A percentile compares a stretch with the other conserved stretches of the same genome.
Evolutionary conservation across 2,329 filamentous ascomycete species (phyloP).

Genomic region (Penicillium thymicola): DNA sequence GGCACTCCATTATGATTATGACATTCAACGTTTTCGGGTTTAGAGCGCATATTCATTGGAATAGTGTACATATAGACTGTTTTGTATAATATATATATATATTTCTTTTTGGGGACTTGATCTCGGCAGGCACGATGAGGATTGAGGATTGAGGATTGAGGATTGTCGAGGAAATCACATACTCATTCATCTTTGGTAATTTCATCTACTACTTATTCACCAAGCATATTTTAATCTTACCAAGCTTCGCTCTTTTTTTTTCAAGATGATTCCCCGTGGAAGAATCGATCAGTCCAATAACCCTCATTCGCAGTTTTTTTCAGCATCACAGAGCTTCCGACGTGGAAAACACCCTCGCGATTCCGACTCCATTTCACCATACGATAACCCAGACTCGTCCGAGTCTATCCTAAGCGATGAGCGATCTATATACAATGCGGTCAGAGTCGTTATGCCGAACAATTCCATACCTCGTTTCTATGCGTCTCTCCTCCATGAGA

Average conservation of each 20-base stretch:
- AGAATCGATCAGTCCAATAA: constrained; percentile 2
- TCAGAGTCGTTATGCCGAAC: constrained; percentile 29
- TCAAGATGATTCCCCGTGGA: constrained; percentile 9
- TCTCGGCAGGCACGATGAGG: constrained; percentile 21
- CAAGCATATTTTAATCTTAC: not conserved
- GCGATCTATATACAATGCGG: constrained; percentile 39
- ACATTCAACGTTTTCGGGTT: constrained; percentile 17
- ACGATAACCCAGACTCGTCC: constrained; percentile 15
- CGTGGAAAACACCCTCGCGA: not conserved
- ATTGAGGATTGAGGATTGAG: constrained; percentile 16
- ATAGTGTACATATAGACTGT: constrained; percentile 23
- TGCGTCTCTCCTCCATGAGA: constrained; percentile 5
- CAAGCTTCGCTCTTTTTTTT: constrained; percentile 6
- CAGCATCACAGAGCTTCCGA: constrained; percentile 5
- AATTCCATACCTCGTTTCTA: constrained; percentile 15
- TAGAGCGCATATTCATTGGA: constrained; percentile 11
- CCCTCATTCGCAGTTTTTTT: not conserved
- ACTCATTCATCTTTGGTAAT: not conserved
- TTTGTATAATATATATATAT: constrained; percentile 17
- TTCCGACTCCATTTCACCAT: constrained; percentile 8
- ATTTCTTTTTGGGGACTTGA: constrained; percentile 12
- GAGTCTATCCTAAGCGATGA: constrained; percentile 36
- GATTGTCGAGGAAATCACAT: not conserved
- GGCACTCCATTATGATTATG: constrained; percentile 37
- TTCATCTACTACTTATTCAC: not conserved